phyloP scores from a whole-genome alignment of 2,329 filamentous ascomycete species.

The Calycina herbarum region DNA sequence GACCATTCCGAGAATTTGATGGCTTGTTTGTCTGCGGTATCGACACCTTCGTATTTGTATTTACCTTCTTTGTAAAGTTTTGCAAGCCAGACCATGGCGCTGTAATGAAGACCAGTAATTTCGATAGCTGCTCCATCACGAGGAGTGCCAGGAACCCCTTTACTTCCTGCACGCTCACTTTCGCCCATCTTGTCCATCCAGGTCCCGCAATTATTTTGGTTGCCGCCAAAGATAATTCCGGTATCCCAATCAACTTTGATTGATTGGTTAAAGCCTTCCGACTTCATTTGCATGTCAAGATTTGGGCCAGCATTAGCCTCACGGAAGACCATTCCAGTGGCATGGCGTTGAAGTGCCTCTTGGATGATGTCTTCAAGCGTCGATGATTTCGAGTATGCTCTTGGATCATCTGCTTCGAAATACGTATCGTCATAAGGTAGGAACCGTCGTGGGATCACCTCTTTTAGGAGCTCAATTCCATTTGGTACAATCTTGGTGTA shows the following conservation, averaged over 20 bases:
- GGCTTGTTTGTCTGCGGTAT: slow-evolving; percentile 54
- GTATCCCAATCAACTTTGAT: slow-evolving; percentile 89
- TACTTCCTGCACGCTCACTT: slow-evolving; percentile 83
- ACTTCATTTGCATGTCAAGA: slow-evolving; percentile 90
- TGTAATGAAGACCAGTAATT: slow-evolving; percentile 92
- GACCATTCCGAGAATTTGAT: slow-evolving; percentile 82
- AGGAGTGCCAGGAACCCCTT: slow-evolving; percentile 93
- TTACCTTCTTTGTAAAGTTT: slow-evolving; percentile 65
- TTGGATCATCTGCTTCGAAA: slow-evolving; percentile 77
- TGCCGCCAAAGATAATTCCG: slow-evolving; percentile 91
- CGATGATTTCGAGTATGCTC: slow-evolving; percentile 82
- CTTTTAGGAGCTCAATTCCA: slow-evolving; percentile 70
- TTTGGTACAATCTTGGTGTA: slow-evolving; percentile 81
- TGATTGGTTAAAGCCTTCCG: slow-evolving; percentile 88
- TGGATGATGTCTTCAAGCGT: slow-evolving; percentile 89
- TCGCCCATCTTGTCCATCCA: slow-evolving; percentile 99
- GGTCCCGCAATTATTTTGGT: slow-evolving; percentile 91
- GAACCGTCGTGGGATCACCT: slow-evolving; percentile 80
- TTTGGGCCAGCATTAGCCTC: slow-evolving; percentile 90
- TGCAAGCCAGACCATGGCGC: slow-evolving; percentile 78
- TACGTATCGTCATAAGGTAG: slow-evolving; percentile 94
- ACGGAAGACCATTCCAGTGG: slow-evolving; percentile 83
- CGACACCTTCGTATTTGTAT: slow-evolving; percentile 74
- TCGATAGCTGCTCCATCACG: slow-evolving; percentile 94
- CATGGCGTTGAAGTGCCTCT: slow-evolving; percentile 89